Evolutionary conservation across 2,329 filamentous ascomycete species (phyloP).

Genomic region (Eurotiales sp.): DNA sequence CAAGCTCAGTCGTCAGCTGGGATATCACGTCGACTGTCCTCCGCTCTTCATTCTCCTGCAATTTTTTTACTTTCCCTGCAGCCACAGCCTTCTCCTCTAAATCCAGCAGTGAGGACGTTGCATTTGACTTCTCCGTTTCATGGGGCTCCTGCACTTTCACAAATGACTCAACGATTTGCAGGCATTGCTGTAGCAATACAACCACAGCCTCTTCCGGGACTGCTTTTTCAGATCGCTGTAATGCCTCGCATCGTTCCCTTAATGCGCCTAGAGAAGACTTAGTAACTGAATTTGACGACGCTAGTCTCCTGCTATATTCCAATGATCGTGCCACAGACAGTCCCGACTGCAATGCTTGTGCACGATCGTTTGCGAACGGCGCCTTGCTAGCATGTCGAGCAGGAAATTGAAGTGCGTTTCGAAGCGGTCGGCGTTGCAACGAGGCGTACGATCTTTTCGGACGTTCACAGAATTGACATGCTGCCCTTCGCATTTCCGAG

Average conservation of each 20-base stretch:
- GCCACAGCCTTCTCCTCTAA: constrained; percentile 35
- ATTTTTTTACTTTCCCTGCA: constrained; percentile 22
- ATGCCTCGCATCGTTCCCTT: constrained; percentile 23
- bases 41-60: constrained; percentile 28
- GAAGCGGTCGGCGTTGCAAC: constrained; percentile 7
- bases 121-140: constrained; percentile 28
- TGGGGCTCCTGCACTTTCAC: constrained; percentile 25
- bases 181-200: constrained; percentile 32
- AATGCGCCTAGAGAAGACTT: constrained; percentile 30
- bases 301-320: not conserved
- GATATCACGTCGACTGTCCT: constrained; percentile 46
- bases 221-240: constrained; percentile 29
- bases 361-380: not conserved
- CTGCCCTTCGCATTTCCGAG: constrained; percentile 16
- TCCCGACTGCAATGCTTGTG: not conserved
- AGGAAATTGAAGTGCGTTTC: constrained; percentile 4
- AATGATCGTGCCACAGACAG: not conserved
- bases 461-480: constrained; percentile 39
- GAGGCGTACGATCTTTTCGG: constrained; percentile 23
- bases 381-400: constrained; percentile 2
- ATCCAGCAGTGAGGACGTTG: constrained; percentile 39
- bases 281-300: not conserved
- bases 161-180: constrained; percentile 29
- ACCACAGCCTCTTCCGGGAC: constrained; percentile 34
- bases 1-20: constrained; percentile 61